phyloP scores from a whole-genome alignment of 306 rosid genomes.

The Acacia melanoxylon region DNA sequence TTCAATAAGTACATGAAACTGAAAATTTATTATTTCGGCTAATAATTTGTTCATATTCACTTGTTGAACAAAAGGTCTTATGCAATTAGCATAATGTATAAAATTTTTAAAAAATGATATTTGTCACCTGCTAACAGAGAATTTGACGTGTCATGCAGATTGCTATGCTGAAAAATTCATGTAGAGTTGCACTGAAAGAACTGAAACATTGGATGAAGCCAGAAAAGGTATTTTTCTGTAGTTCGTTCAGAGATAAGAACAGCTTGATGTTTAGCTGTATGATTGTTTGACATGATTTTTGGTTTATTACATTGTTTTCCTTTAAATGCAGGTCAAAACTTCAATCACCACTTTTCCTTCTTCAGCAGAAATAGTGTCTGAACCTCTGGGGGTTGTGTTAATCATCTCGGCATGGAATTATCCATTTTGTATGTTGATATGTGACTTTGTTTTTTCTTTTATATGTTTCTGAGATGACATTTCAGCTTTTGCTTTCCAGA shows the following conservation, averaged over 20 bases:
- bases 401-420: conserved; percentile 97
- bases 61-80: conserved; percentile 5
- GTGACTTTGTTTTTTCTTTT: conserved; percentile 5
- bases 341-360: conserved; percentile 80
- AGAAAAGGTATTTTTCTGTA: conserved; percentile 64
- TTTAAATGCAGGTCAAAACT: conserved; percentile 66
- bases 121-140: conserved; percentile 27
- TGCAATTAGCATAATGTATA: conserved; percentile 2
- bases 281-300: conserved; percentile 15
- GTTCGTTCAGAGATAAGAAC: neutral
- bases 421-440: conserved; percentile 80
- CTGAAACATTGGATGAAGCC: conserved; percentile 77
- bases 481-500: conserved; percentile 3
- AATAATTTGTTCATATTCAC: neutral
- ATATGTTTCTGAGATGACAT: conserved; percentile 13
- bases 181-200: conserved; percentile 55
- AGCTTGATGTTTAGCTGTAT: neutral
- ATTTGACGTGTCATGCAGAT: conserved; percentile 54
- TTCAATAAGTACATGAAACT: neutral
- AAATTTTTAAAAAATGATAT: conserved; percentile 16
- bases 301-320: conserved; percentile 17
- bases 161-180: conserved; percentile 66
- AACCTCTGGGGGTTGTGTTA: conserved; percentile 86
- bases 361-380: conserved; percentile 92
- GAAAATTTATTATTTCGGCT: conserved; percentile 12